Percentiles rank a stretch among this genome's conserved stretches.
Conservation (phyloP, 1,139 yeast genomes). For the Pichia sp. region DNA sequence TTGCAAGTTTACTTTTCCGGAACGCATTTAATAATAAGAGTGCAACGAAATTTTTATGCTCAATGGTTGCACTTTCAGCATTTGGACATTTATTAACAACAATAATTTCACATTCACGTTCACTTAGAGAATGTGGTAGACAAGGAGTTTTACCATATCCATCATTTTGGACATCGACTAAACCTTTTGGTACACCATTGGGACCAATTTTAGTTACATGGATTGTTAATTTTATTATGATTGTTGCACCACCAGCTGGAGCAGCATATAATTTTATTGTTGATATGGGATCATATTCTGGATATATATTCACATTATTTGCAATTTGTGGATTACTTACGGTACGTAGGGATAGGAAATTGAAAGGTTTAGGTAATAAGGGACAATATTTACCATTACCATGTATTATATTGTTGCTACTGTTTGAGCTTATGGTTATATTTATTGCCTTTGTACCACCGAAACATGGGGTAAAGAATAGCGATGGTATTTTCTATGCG, state of each 20-base stretch:
- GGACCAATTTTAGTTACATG: conserved; percentile 35
- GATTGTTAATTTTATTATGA: conserved; percentile 34
- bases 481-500: conserved; percentile 33
- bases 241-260: conserved; percentile 41
- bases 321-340: conserved; percentile 33
- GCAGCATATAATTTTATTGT: conserved; percentile 40
- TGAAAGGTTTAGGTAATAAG: conserved; percentile 30
- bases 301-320: conserved; percentile 33
- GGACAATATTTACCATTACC: conserved; percentile 30
- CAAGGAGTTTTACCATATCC: conserved; percentile 41
- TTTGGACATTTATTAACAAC: conserved; percentile 38
- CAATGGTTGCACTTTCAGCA: conserved; percentile 37
- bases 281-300: conserved; percentile 30
- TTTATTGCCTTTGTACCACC: conserved; percentile 39
- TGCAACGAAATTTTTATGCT: conserved; percentile 32
- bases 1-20: conserved; percentile 33
- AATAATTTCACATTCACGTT: conserved; percentile 36
- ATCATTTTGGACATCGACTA: conserved; percentile 34
- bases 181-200: conserved; percentile 39
- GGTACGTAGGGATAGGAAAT: conserved; percentile 33
- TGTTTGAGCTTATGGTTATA: conserved; percentile 33
- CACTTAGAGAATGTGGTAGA: conserved; percentile 40
- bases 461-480: conserved; percentile 30
- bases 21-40: conserved; percentile 31
- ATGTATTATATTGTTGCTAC: conserved; percentile 27